Evolutionary conservation across 2,329 filamentous ascomycete species (phyloP).

Genomic region (Aspergillus clavatus): DNA sequence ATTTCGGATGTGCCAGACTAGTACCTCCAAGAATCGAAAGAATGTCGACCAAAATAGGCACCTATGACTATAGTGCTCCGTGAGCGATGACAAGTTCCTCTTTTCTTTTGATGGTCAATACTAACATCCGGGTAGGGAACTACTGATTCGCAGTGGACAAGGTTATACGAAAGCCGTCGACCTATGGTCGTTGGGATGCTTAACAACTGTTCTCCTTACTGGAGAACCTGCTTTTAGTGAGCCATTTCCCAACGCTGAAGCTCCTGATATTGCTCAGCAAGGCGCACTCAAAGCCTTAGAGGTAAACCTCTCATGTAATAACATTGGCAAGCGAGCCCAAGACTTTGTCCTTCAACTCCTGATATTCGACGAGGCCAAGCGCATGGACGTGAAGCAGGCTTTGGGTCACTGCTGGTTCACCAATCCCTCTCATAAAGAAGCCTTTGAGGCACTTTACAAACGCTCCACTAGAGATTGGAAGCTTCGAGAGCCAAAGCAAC

Average conservation of each 20-base stretch:
- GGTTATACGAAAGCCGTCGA: conserved; percentile 58
- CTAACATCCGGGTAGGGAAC: conserved; percentile 18
- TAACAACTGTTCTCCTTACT: conserved; percentile 50
- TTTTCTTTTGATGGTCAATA: not conserved
- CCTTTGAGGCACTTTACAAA: conserved; percentile 49
- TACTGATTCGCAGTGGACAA: conserved; percentile 14
- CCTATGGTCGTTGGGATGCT: conserved; percentile 58
- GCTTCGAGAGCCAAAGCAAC: conserved; percentile 28
- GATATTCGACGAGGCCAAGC: conserved; percentile 44
- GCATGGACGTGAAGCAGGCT: conserved; percentile 52
- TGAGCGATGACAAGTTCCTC: conserved; percentile 34
- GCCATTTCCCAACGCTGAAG: conserved; percentile 25
- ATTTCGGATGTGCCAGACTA: conserved; percentile 54
- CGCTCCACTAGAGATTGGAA: conserved; percentile 48
- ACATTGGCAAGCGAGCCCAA: conserved; percentile 43
- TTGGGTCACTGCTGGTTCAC: conserved; percentile 55
- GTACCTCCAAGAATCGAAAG: conserved; percentile 30
- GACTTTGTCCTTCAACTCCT: conserved; percentile 52
- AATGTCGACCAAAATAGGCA: conserved; percentile 54
- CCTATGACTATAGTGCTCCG: conserved; percentile 56
- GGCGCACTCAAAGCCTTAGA: conserved; percentile 46
- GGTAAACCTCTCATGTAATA: conserved; percentile 39
- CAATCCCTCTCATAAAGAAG: conserved; percentile 43
- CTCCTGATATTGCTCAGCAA: conserved; percentile 27
- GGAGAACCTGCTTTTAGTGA: conserved; percentile 47